These are phyloP conservation scores for Xylariomycetidae sp. DNA, from an alignment of 2,329 filamentous ascomycete genomes.

Conservation along the genomic window DNA sequence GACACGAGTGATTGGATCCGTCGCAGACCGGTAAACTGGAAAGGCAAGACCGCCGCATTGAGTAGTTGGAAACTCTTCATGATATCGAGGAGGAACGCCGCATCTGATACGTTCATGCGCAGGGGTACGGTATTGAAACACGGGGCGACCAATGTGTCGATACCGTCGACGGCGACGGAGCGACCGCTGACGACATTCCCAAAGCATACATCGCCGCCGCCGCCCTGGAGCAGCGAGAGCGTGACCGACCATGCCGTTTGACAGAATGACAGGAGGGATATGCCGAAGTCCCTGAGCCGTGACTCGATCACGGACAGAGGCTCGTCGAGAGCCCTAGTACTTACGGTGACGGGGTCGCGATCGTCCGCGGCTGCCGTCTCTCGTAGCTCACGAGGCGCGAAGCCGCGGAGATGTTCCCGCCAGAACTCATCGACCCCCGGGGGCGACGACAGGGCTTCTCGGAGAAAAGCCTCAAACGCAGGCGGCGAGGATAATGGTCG, in stretches of 20 bases:
- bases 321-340: conserved; percentile 3
- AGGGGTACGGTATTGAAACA: conserved; percentile 89
- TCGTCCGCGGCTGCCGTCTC: conserved; percentile 4
- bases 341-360: conserved; percentile 7
- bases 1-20: conserved; percentile 55
- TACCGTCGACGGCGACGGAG: conserved; percentile 57
- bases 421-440: conserved; percentile 60
- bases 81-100: conserved; percentile 50
- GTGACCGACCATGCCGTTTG: conserved; percentile 71
- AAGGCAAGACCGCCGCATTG: conserved; percentile 58
- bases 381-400: conserved; percentile 29
- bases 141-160: conserved; percentile 74
- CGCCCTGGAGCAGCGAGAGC: conserved; percentile 50
- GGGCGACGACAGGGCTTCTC: conserved; percentile 47
- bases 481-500: conserved; percentile 45
- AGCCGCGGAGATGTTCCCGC: conserved; percentile 49
- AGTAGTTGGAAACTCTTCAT: conserved; percentile 55
- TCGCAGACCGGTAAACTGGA: conserved; percentile 72
- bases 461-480: conserved; percentile 61
- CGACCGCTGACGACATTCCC: conserved; percentile 82
- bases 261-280: conserved; percentile 61
- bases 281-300: conserved; percentile 46
- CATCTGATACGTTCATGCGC: conserved; percentile 48
- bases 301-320: conserved; percentile 42
- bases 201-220: conserved; percentile 68